Conservation (phyloP, 371 early-diverging fungal species). For the Mycotypha africana region DNA sequence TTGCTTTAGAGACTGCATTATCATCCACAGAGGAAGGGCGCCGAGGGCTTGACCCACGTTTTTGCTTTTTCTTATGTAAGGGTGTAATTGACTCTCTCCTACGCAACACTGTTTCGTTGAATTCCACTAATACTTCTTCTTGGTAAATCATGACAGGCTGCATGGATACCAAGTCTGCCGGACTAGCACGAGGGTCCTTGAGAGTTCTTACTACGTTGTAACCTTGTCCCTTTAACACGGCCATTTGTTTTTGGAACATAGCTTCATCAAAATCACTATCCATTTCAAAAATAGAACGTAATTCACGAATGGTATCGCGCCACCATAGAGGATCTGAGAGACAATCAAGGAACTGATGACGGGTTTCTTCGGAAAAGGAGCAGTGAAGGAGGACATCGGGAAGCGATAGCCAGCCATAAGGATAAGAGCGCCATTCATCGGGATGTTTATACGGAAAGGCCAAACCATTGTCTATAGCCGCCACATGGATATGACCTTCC, state of each 20-base stretch:
- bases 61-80: conserved; percentile 1
- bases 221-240: conserved; percentile 84
- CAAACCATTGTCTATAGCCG: conserved; percentile 91
- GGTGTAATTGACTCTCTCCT: conserved; percentile 13
- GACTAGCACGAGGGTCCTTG: conserved; percentile 48
- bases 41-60: too few relatives aligned
- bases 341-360: conserved; percentile 58
- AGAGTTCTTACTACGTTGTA: conserved; percentile 76
- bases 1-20: too few relatives aligned
- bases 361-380: conserved; percentile 68
- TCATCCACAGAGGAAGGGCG: too few relatives aligned
- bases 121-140: conserved; percentile 47
- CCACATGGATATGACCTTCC: conserved; percentile 56
- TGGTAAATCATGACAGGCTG: conserved; percentile 51
- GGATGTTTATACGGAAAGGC: conserved; percentile 94
- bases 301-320: conserved; percentile 62
- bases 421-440: conserved; percentile 84
- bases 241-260: conserved; percentile 80
- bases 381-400: conserved; percentile 49
- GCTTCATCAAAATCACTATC: conserved; percentile 73
- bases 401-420: conserved; percentile 82
- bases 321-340: conserved; percentile 78
- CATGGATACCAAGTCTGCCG: conserved; percentile 52
- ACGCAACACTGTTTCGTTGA: conserved; percentile 20
- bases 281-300: conserved; percentile 60